A percentile compares a stretch with the other conserved stretches of the same genome.
Conservation (phyloP, 805 yeast genomes). For the Wickerhamomyces kurtzmanii region DNA sequence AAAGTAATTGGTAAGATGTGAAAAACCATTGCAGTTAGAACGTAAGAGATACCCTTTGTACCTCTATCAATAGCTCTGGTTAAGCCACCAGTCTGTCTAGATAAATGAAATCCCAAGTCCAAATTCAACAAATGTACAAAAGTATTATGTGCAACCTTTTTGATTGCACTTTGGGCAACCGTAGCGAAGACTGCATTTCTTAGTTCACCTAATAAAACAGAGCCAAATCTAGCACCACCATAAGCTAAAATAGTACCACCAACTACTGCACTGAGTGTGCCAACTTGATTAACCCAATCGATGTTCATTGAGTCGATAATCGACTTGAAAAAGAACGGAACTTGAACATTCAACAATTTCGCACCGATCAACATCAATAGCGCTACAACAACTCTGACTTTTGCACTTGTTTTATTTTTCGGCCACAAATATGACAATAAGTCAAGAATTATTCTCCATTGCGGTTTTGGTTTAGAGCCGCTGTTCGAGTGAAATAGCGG, state of each 20-base stretch:
- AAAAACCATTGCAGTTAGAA: slow-evolving; percentile 92
- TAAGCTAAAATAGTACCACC: slow-evolving; percentile 72
- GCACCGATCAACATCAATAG: slow-evolving; percentile 65
- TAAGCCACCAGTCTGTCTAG: slow-evolving; percentile 91
- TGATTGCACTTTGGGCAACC: slow-evolving; percentile 91
- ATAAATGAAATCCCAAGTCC: slow-evolving; percentile 83
- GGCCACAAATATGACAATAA: slow-evolving; percentile 78
- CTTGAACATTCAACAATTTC: slow-evolving; percentile 86
- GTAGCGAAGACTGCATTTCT: slow-evolving; percentile 93
- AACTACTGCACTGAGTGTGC: slow-evolving; percentile 52
- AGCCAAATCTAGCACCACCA: slow-evolving; percentile 90
- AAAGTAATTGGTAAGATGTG: slow-evolving; percentile 89
- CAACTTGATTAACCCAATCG: slow-evolving; percentile 66
- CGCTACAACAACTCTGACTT: slow-evolving; percentile 69
- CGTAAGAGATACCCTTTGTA: slow-evolving; percentile 93
- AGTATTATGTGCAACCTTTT: slow-evolving; percentile 81
- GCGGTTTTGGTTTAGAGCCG: slow-evolving; percentile 19
- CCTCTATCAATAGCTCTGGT: slow-evolving; percentile 97
- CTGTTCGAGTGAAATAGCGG: no score
- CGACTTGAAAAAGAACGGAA: slow-evolving; percentile 85
- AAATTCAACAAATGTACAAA: slow-evolving; percentile 74
- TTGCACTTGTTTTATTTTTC: slow-evolving; percentile 52
- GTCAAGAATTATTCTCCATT: slow-evolving; percentile 46
- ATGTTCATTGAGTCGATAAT: slow-evolving; percentile 90
- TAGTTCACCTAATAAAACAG: slow-evolving; percentile 89